A percentile compares a stretch with the other conserved stretches of the same genome.
Conservation (phyloP, 2,329 filamentous ascomycete species). For the Aureobasidium sp. region DNA sequence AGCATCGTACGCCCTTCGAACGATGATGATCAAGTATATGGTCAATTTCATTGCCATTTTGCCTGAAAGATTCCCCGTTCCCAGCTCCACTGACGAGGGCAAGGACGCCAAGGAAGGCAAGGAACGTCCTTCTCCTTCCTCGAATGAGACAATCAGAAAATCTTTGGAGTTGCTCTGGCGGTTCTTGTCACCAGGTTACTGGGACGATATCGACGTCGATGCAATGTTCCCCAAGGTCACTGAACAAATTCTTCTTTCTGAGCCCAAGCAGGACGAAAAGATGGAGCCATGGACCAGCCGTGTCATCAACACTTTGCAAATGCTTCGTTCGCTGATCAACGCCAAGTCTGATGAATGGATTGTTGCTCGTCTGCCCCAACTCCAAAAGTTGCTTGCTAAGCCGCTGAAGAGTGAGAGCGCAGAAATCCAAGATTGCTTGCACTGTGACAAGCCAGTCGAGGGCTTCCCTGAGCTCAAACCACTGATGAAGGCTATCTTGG, state of each 20-base stretch:
- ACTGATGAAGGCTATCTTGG: conserved; percentile 72
- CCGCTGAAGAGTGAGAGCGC: conserved; percentile 79
- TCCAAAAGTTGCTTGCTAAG: conserved; percentile 88
- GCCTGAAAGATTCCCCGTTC: conserved; percentile 68
- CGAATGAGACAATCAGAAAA: conserved; percentile 75
- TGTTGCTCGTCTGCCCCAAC: conserved; percentile 62
- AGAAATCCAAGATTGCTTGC: conserved; percentile 88
- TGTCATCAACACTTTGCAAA: conserved; percentile 89
- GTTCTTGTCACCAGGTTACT: conserved; percentile 77
- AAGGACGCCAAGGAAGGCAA: conserved; percentile 50
- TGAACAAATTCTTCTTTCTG: conserved; percentile 74
- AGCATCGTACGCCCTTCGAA: conserved; percentile 51
- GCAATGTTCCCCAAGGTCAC: conserved; percentile 77
- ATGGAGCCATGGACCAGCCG: conserved; percentile 70
- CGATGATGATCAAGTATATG: conserved; percentile 86
- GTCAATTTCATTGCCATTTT: conserved; percentile 91
- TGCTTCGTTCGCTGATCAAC: conserved; percentile 82
- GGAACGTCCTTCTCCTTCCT: conserved; percentile 46
- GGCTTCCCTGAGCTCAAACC: conserved; percentile 59
- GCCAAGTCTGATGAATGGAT: conserved; percentile 90
- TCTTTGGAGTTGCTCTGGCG: conserved; percentile 75
- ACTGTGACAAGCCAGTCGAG: conserved; percentile 61
- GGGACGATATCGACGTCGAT: conserved; percentile 87
- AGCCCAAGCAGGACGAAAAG: conserved; percentile 48
- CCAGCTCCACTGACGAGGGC: conserved; percentile 51